These are phyloP conservation scores for Petunia axillaris DNA, from an alignment of 257 asterid species.

Conservation along the genomic window DNA sequence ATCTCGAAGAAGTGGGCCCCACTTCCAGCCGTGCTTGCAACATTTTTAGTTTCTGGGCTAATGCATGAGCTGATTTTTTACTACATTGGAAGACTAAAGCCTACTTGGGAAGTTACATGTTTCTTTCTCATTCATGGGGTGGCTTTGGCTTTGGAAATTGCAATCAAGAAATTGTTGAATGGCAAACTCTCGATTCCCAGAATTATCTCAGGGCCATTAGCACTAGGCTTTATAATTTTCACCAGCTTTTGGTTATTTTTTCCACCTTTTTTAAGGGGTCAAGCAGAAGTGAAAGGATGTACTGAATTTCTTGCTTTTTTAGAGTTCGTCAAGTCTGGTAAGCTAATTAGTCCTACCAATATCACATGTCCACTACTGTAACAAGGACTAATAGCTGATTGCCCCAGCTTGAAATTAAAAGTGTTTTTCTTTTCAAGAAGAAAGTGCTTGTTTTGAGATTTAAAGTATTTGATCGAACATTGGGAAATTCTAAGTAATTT, in stretches of 20 bases:
- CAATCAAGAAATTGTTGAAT: constrained; percentile 35
- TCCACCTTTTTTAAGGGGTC: constrained; percentile 50
- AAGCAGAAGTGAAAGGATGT: constrained; percentile 48
- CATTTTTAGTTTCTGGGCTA: constrained; percentile 58
- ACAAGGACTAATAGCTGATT: background rate
- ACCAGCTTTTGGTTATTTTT: constrained; percentile 58
- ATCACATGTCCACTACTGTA: constrained; percentile 47
- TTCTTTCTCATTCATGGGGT: constrained; percentile 53
- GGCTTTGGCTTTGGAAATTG: constrained; percentile 42
- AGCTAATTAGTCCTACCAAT: constrained; percentile 44
- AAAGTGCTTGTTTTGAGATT: no score
- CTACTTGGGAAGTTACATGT: constrained; percentile 46
- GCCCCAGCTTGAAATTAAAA: no score
- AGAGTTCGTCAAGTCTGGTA: constrained; percentile 41
- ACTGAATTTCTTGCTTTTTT: constrained; percentile 49
- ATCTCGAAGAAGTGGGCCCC: constrained; percentile 36
- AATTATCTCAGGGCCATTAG: constrained; percentile 37
- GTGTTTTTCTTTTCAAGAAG: no score
- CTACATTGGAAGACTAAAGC: constrained; percentile 49
- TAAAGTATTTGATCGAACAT: no score
- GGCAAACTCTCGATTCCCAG: constrained; percentile 33
- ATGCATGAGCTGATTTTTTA: constrained; percentile 62
- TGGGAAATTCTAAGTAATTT: no score
- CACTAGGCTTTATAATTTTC: constrained; percentile 37
- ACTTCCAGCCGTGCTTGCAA: constrained; percentile 37